Conservation (phyloP, 2,329 filamentous ascomycete genomes). For the Aspergillus sp. region DNA sequence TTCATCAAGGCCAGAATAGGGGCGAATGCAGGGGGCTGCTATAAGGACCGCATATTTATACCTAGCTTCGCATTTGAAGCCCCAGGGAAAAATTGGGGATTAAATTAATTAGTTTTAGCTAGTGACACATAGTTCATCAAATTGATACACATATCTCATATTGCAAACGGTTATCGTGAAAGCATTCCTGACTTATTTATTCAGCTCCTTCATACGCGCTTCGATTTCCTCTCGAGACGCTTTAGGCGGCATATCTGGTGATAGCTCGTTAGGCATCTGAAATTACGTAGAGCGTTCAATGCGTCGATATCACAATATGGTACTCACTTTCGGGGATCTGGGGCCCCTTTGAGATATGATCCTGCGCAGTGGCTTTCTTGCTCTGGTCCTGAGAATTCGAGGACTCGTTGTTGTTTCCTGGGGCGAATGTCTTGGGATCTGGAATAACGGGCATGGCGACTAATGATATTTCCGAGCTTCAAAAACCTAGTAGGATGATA, state of each 20-base stretch:
- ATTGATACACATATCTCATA: no score
- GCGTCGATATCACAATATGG: not conserved
- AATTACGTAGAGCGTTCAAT: not conserved
- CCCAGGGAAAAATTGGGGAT: not conserved
- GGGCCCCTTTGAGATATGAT: conserved; percentile 46
- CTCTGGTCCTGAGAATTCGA: conserved; percentile 22
- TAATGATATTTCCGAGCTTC: not conserved
- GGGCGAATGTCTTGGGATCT: conserved; percentile 24
- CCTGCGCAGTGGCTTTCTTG: conserved; percentile 34
- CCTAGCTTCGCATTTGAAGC: not conserved
- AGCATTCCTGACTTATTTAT: conserved; percentile 48
- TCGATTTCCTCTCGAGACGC: conserved; percentile 65
- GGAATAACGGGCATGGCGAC: conserved; percentile 33
- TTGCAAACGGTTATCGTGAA: not conserved
- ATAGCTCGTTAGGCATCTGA: not conserved
- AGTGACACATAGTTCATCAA: not conserved
- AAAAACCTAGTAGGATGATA: no score
- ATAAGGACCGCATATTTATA: not conserved
- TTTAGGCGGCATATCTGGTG: conserved; percentile 42
- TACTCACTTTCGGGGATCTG: conserved; percentile 42
- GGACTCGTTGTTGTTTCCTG: conserved; percentile 20
- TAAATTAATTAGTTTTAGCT: not conserved
- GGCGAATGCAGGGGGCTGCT: not conserved
- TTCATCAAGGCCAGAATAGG: no score
- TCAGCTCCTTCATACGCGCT: conserved; percentile 65